Evolutionary conservation across 306 rosid species (phyloP), one percentile per base, ranked within the genome.

Genomic region (Rosa multiflora): DNA sequence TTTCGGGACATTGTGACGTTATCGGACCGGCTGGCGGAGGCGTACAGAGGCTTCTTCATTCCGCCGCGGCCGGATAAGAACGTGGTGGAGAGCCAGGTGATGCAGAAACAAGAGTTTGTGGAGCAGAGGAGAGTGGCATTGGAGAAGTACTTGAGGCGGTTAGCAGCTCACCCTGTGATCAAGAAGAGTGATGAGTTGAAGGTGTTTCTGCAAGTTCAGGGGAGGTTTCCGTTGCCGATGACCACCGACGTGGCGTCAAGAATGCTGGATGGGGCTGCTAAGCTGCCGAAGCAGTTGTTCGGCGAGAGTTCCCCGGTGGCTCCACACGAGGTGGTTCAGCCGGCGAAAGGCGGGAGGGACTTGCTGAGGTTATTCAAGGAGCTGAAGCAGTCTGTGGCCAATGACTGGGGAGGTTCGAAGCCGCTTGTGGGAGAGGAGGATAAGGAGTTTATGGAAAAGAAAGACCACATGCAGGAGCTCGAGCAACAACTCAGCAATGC

Each of bases 11-110:
- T 95, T 17, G 99, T 95, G 18, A 95, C 96, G 6, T 59, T 95
- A 3, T 77, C 98, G 6, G 99, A 95, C 73, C 86, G 98, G 78
- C 79, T 93, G 43, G 80, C 97, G 0, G 99, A 93, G 89, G 79
- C 94, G 3, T 95, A 90, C 68, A 84, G 99, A 12, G 98, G 99
- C 10, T 82, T 84, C 35, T 91, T 95, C 69, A 84, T 95, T 51
- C 98, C 99, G 61, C 88, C 91, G 43, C 76, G 99, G 71, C 99
- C 99, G 61, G 99, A 95, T 78, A 95, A 95, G 93, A 93, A 86
- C 82, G 86, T 94, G 20, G 96, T 93, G 80, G 99, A 95, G 89
- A 91, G 97, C 74, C 97, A 95, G 82, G 97, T 95, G 78, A 95
- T 95, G 99, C 98, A 93, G 79, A 95, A 88, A 77, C 91, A 89